A percentile compares a stretch with the other conserved stretches of the same genome.
phyloP scores from a whole-genome alignment of 108 stramenopile species.

The Skeletonema potamos region DNA sequence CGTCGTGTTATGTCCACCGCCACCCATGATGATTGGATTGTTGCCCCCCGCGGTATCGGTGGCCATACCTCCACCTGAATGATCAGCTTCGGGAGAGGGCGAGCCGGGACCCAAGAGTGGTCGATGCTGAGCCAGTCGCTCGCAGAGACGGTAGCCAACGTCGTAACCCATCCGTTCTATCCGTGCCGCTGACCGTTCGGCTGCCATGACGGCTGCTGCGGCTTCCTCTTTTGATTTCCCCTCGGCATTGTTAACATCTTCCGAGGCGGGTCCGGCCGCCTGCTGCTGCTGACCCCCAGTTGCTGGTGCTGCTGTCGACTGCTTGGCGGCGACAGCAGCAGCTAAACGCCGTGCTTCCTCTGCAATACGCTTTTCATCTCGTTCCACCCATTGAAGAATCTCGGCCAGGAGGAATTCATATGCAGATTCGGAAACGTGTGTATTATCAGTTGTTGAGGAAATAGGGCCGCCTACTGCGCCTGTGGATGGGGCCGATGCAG shows the following conservation, averaged over 20 bases:
- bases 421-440: slow-evolving; percentile 73
- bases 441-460: background rate
- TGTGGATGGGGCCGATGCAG: slow-evolving; percentile 19
- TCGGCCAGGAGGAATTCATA: slow-evolving; percentile 80
- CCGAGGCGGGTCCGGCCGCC: background rate
- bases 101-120: slow-evolving; percentile 52
- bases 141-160: slow-evolving; percentile 89
- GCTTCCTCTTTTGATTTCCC: slow-evolving; percentile 8
- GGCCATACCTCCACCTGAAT: slow-evolving; percentile 53
- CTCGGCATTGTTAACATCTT: background rate
- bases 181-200: slow-evolving; percentile 80
- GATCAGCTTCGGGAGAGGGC: slow-evolving; percentile 44
- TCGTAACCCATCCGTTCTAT: slow-evolving; percentile 93
- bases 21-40: slow-evolving; percentile 41
- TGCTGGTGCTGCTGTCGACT: background rate
- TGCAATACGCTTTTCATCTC: slow-evolving; percentile 45
- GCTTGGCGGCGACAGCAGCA: slow-evolving; percentile 24
- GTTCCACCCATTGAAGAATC: slow-evolving; percentile 73
- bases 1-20: slow-evolving; percentile 32
- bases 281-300: background rate
- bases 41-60: background rate
- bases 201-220: slow-evolving; percentile 45
- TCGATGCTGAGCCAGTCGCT: slow-evolving; percentile 82
- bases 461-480: background rate
- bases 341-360: slow-evolving; percentile 13